phyloP scores from a whole-genome alignment of 108 stramenopile species.

The Cyclostephanos tholiformis region DNA sequence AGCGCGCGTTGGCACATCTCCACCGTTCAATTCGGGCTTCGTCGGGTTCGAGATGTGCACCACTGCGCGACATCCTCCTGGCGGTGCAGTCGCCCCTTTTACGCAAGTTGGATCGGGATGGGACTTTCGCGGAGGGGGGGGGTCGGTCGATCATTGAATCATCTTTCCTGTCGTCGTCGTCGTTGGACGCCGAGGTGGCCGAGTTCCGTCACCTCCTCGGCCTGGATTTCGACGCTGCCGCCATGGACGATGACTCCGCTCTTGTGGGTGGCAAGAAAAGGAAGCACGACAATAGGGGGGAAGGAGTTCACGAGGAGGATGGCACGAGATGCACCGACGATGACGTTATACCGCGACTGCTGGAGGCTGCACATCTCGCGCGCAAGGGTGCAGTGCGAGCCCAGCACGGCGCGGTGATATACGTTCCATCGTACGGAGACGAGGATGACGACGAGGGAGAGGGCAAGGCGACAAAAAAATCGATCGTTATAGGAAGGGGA shows the following conservation, averaged over 20 bases:
- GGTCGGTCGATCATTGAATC: neutral
- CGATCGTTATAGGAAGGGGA: constrained; percentile 29
- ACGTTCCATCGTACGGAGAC: neutral
- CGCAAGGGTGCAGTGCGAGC: constrained; percentile 37
- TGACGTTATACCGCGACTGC: neutral
- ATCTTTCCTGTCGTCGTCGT: constrained; percentile 9
- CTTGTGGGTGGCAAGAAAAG: constrained; percentile 34
- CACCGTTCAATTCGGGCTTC: constrained; percentile 12
- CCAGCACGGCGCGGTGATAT: constrained; percentile 43
- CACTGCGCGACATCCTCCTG: constrained; percentile 34
- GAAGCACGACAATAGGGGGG: constrained; percentile 1
- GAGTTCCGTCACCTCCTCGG: constrained; percentile 20
- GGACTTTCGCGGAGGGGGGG: constrained; percentile 19
- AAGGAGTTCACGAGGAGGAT: neutral
- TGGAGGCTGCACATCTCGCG: constrained; percentile 42
- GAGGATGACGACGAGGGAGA: neutral
- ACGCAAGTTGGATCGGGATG: constrained; percentile 22
- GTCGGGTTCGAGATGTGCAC: neutral
- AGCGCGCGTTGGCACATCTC: constrained; percentile 8
- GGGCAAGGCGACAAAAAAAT: neutral
- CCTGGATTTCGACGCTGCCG: constrained; percentile 16
- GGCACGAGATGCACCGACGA: neutral
- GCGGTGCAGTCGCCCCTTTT: constrained; percentile 34
- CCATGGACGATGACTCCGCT: neutral
- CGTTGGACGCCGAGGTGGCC: neutral